phyloP scores from a whole-genome alignment of 2,329 filamentous ascomycete genomes.

The Metarhizium anisopliae region DNA sequence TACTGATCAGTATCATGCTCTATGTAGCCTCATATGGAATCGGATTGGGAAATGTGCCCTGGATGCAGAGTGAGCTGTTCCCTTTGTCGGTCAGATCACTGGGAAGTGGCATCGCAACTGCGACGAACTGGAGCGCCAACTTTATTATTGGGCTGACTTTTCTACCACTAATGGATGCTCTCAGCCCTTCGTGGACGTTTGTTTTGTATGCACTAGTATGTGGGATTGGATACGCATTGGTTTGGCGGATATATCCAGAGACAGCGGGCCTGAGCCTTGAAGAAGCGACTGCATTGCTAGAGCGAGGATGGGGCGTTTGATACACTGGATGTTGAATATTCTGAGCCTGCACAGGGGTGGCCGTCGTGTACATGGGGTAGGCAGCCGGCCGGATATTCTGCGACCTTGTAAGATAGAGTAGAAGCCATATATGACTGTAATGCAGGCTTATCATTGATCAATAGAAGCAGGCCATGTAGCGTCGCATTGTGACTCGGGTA shows the following conservation, averaged over 20 bases:
- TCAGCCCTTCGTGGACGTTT: conserved; percentile 73
- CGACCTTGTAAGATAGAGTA: too few species aligned
- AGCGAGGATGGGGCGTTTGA: conserved; percentile 63
- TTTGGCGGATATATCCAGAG: conserved; percentile 77
- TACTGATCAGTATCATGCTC: conserved; percentile 67
- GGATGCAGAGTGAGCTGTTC: conserved; percentile 93
- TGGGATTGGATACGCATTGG: conserved; percentile 52
- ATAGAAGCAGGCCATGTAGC: too few species aligned
- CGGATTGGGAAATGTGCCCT: conserved; percentile 85
- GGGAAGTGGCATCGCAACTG: conserved; percentile 65
- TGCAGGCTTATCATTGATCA: too few species aligned
- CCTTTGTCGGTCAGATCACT: conserved; percentile 64
- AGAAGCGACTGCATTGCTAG: conserved; percentile 64
- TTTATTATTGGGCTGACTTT: conserved; percentile 82
- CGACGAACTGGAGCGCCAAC: conserved; percentile 81
- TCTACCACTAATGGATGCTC: conserved; percentile 70
- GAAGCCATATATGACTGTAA: too few species aligned
- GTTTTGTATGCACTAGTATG: conserved; percentile 70
- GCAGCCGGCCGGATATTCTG: too few species aligned
- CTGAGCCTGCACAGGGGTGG: too few species aligned
- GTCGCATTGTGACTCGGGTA: too few species aligned
- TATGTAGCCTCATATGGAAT: conserved; percentile 83
- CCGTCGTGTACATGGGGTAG: neutral
- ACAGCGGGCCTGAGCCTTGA: conserved; percentile 75
- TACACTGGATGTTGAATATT: conserved; percentile 17